phyloP scores from a whole-genome alignment of 2,329 filamentous ascomycete genomes.

The Parafenestella ontariensis region DNA sequence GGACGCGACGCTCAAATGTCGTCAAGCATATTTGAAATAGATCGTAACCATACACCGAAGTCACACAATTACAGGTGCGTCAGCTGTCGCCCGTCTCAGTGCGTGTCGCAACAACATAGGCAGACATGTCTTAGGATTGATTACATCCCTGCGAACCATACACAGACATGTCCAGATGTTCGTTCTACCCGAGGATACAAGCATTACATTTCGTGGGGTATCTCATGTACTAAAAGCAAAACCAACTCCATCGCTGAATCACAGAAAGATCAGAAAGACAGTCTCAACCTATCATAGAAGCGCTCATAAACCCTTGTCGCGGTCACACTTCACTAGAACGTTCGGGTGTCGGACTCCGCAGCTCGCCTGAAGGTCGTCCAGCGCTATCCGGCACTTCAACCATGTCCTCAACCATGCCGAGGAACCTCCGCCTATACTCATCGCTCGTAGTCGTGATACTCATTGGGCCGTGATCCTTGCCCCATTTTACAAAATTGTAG shows the following conservation, averaged over 20 bases:
- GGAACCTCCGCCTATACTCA: conserved; percentile 69
- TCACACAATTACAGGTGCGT: not conserved
- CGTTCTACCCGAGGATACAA: not conserved
- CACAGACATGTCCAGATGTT: not conserved
- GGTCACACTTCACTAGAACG: conserved; percentile 13
- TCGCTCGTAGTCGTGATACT: conserved; percentile 73
- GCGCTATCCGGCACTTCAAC: conserved; percentile 44
- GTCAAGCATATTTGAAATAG: not conserved
- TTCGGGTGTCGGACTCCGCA: conserved; percentile 26
- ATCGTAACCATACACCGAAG: not conserved
- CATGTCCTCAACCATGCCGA: conserved; percentile 58
- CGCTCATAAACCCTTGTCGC: not conserved
- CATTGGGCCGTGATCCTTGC: conserved; percentile 73
- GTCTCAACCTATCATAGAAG: not conserved
- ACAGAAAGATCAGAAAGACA: not conserved
- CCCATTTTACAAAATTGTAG: conserved; percentile 61
- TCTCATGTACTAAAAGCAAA: conserved; percentile 2
- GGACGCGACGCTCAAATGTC: not conserved
- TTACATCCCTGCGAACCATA: not conserved
- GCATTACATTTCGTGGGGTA: conserved; percentile 2
- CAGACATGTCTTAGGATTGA: not conserved
- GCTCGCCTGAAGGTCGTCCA: conserved; percentile 39
- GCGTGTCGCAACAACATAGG: not conserved
- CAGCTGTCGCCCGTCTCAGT: not conserved
- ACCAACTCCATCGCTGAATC: conserved; percentile 1